Evolutionary conservation across 805 yeast genomes (phyloP).

Genomic region (Cyberlindnera euphorbiiphila): DNA sequence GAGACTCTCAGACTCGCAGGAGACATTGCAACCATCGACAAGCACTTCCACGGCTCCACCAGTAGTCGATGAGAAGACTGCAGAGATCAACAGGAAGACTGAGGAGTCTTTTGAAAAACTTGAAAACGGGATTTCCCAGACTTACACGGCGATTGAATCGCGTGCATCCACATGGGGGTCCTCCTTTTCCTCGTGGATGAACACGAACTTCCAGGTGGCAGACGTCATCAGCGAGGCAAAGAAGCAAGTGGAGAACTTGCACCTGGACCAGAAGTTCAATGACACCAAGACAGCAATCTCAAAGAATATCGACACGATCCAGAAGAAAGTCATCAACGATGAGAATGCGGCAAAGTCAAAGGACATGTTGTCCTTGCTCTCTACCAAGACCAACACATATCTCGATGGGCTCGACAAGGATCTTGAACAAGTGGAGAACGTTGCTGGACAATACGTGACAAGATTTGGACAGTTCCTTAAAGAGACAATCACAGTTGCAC

Average conservation of each 20-base stretch:
- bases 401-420: slow-evolving; percentile 71
- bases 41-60: slow-evolving; percentile 2
- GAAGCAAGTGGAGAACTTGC: slow-evolving; percentile 23
- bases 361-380: slow-evolving; percentile 13
- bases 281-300: slow-evolving; percentile 13
- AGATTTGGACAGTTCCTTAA: slow-evolving; percentile 56
- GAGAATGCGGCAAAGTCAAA: slow-evolving; percentile 16
- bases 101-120: slow-evolving; percentile 48
- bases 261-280: slow-evolving; percentile 18
- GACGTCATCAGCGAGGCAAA: slow-evolving; percentile 29
- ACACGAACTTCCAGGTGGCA: slow-evolving; percentile 33
- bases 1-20: slow-evolving; percentile 20
- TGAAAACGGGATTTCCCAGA: slow-evolving; percentile 50
- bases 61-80: slow-evolving; percentile 12
- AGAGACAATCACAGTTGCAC: slow-evolving; percentile 33
- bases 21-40: slow-evolving; percentile 16
- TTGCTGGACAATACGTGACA: slow-evolving; percentile 57
- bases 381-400: slow-evolving; percentile 50
- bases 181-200: slow-evolving; percentile 31
- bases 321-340: slow-evolving; percentile 17
- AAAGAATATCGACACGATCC: slow-evolving; percentile 13
- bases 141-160: slow-evolving; percentile 43
- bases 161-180: slow-evolving; percentile 35
- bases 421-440: slow-evolving; percentile 67
- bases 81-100: slow-evolving; percentile 40